Conservation (phyloP, 2,329 filamentous ascomycete genomes). For the Fusarium sp. region DNA sequence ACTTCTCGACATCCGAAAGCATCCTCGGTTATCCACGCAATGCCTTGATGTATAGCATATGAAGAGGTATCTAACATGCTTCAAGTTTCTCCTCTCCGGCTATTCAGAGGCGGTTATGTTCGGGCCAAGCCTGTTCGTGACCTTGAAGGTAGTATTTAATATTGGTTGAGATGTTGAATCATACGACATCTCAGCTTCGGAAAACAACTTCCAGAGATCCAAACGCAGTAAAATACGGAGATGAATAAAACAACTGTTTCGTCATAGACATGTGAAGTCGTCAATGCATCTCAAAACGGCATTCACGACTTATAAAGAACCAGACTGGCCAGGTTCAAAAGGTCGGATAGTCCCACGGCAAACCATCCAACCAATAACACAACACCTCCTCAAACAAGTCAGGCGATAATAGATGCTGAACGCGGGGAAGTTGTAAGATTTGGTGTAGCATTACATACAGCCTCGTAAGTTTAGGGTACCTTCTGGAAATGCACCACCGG, state of each 20-base stretch:
- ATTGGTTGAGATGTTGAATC: not conserved
- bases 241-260: not conserved
- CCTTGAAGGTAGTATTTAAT: not conserved
- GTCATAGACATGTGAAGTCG: not conserved
- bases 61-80: not conserved
- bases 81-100: fast-evolving
- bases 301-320: not conserved
- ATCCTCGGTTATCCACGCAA: not conserved
- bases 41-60: fast-evolving
- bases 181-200: not conserved
- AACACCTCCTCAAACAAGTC: not conserved
- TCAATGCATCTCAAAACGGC: not conserved
- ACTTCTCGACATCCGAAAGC: not conserved
- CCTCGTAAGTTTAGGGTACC: constrained; percentile 18
- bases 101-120: not conserved
- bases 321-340: not conserved
- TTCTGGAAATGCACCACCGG: constrained; percentile 11
- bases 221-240: not conserved
- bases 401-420: constrained; percentile 10
- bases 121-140: not conserved
- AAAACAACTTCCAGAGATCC: not conserved
- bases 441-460: constrained; percentile 10
- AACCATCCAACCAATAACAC: not conserved
- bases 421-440: constrained; percentile 36
- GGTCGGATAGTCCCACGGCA: constrained; percentile 7